Percentiles rank a stretch among this genome's conserved stretches.
These are phyloP conservation scores for Ogataea nakhonphanomensis DNA, from an alignment of 805 yeast species.

Conservation along the genomic window DNA sequence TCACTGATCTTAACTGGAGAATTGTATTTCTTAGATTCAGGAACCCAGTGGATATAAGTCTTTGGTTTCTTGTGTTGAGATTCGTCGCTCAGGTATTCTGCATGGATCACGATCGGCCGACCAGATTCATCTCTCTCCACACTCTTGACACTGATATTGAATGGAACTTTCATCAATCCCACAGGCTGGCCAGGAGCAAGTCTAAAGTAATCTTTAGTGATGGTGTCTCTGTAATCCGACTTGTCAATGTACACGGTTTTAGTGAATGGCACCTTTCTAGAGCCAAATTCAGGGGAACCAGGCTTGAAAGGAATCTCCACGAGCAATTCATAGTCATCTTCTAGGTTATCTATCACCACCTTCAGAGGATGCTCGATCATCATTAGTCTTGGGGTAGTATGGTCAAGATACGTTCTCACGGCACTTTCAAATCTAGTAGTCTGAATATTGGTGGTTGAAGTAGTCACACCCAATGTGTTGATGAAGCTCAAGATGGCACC, in stretches of 20 bases:
- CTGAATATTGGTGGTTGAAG: slow-evolving; percentile 89
- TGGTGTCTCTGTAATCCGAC: slow-evolving; percentile 74
- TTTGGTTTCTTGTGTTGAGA: slow-evolving; percentile 71
- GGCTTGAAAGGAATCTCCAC: slow-evolving; percentile 88
- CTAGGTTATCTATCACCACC: slow-evolving; percentile 76
- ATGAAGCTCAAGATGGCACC: slow-evolving; percentile 93
- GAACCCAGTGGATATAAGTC: slow-evolving; percentile 97
- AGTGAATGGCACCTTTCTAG: slow-evolving; percentile 69
- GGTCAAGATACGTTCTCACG: slow-evolving; percentile 82
- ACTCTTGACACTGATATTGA: slow-evolving; percentile 67
- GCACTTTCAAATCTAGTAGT: slow-evolving; percentile 85
- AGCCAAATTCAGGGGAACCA: slow-evolving; percentile 73
- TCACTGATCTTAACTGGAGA: slow-evolving; percentile 69
- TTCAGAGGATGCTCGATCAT: slow-evolving; percentile 84
- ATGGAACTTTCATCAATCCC: slow-evolving; percentile 89
- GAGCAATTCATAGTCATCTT: slow-evolving; percentile 66
- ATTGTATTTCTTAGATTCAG: slow-evolving; percentile 55
- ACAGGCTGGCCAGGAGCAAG: slow-evolving; percentile 93
- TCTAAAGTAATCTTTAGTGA: slow-evolving; percentile 77
- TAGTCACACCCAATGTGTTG: slow-evolving; percentile 95
- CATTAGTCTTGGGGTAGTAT: slow-evolving; percentile 92
- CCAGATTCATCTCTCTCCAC: slow-evolving; percentile 63
- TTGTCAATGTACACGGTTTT: slow-evolving; percentile 81
- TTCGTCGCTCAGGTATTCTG: slow-evolving; percentile 69
- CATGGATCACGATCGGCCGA: slow-evolving; percentile 65